Percentiles rank a stretch among this genome's conserved stretches.
phyloP scores from a whole-genome alignment of 2,329 filamentous ascomycete species.

The Colletotrichum gloeosporioides region DNA sequence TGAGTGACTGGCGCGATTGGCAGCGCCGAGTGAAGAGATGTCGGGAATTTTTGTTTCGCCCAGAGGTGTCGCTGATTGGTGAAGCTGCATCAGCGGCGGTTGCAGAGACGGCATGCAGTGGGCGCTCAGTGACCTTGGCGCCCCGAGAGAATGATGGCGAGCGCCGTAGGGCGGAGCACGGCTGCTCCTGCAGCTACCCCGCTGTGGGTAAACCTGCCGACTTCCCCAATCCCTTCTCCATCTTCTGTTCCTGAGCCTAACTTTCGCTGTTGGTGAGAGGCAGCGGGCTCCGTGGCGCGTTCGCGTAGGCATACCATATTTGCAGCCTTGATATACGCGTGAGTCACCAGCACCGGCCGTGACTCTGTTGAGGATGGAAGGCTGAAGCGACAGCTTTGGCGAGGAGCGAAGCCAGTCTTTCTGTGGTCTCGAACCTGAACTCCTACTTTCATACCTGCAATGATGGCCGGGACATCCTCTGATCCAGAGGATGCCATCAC shows the following conservation, averaged over 20 bases:
- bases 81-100: background rate
- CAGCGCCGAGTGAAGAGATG: background rate
- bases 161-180: background rate
- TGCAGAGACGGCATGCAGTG: background rate
- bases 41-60: slow-evolving; percentile 8
- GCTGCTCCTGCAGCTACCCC: slow-evolving; percentile 1
- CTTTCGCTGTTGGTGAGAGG: background rate
- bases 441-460: background rate
- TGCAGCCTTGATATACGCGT: background rate
- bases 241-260: background rate
- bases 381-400: background rate
- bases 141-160: background rate
- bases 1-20: background rate
- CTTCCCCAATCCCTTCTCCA: background rate
- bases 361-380: background rate
- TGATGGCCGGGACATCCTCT: slow-evolving; percentile 30
- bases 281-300: background rate
- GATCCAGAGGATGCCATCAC: slow-evolving; percentile 46
- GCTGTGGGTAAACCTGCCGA: background rate
- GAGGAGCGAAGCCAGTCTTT: background rate
- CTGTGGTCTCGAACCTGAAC: background rate
- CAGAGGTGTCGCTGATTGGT: background rate
- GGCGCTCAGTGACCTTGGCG: background rate
- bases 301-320: background rate
- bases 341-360: background rate